A percentile compares a stretch with the other conserved stretches of the same genome.
Evolutionary conservation across 129 eudicot genomes (phyloP).

Genomic region (Logfia minima): DNA sequence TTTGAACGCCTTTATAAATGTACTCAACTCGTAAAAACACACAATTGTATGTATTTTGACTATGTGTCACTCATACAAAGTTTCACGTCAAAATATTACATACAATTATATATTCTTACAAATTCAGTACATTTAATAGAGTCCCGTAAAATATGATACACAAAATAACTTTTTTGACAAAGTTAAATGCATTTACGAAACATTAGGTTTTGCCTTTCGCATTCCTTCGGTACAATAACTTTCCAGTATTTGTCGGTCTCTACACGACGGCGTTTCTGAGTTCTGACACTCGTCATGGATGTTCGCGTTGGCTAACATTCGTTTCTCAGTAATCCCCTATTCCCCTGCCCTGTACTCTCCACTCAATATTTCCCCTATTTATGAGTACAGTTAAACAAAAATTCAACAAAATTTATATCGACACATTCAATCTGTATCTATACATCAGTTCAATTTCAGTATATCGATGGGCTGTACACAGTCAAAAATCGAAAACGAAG

Average conservation of each 20-base stretch:
- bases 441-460: background rate
- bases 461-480: slow-evolving; percentile 78
- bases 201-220: too few species aligned
- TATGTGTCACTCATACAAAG: too few species aligned
- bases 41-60: too few species aligned
- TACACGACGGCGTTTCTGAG: slow-evolving; percentile 27
- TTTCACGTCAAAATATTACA: too few species aligned
- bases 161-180: too few species aligned
- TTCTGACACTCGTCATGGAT: background rate
- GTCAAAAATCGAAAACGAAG: slow-evolving; percentile 97
- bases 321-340: slow-evolving; percentile 22
- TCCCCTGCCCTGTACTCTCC: background rate
- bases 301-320: slow-evolving; percentile 25
- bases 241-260: slow-evolving; percentile 29
- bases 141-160: too few species aligned
- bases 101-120: too few species aligned
- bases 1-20: too few species aligned
- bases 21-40: too few species aligned
- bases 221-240: slow-evolving; percentile 15
- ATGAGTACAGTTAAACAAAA: background rate
- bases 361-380: background rate
- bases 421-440: background rate
- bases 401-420: background rate
- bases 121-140: too few species aligned
- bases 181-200: too few species aligned